A percentile compares a stretch with the other conserved stretches of the same genome.
Evolutionary conservation across 2,329 filamentous ascomycete genomes (phyloP).

Genomic region (Venturia asperata): DNA sequence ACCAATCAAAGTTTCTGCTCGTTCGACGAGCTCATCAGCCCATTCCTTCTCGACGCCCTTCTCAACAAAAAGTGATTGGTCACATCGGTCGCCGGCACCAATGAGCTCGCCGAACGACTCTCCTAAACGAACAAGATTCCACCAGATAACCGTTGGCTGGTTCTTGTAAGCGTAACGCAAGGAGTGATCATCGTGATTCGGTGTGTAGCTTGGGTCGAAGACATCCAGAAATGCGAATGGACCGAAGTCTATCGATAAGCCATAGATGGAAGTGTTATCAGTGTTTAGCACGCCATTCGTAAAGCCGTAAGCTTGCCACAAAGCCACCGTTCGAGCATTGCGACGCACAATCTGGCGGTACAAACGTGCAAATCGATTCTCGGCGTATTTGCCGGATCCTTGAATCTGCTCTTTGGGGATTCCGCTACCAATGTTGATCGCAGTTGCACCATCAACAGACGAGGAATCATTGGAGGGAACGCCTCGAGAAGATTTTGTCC

Average conservation of each 20-base stretch:
- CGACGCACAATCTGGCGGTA: slow-evolving; percentile 81
- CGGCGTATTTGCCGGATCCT: slow-evolving; percentile 58
- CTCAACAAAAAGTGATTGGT: slow-evolving; percentile 62
- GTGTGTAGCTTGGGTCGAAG: slow-evolving; percentile 90
- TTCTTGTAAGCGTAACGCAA: slow-evolving; percentile 88
- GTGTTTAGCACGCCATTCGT: slow-evolving; percentile 98
- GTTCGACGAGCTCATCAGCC: slow-evolving; percentile 61
- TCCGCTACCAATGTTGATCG: slow-evolving; percentile 34
- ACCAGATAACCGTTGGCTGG: slow-evolving; percentile 96
- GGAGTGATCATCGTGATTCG: slow-evolving; percentile 89
- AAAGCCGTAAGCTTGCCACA: slow-evolving; percentile 98
- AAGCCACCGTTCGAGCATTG: slow-evolving; percentile 81
- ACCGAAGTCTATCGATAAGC: slow-evolving; percentile 87
- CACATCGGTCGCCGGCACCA: slow-evolving; percentile 65
- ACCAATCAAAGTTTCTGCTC: slow-evolving; percentile 78
- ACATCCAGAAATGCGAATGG: slow-evolving; percentile 97
- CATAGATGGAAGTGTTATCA: slow-evolving; percentile 89
- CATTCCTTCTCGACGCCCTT: slow-evolving; percentile 66
- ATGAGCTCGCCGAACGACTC: slow-evolving; percentile 85
- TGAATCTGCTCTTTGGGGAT: slow-evolving; percentile 55
- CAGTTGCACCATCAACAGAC: slow-evolving; percentile 12
- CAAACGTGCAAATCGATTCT: slow-evolving; percentile 81
- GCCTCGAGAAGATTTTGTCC: slow-evolving; percentile 5
- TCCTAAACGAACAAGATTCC: slow-evolving; percentile 89
- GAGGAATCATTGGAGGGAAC: slow-evolving; percentile 8